Base-by-base conservation (phyloP, 2,329 filamentous ascomycete species). In the Pseudogymnoascus sp. region DNA sequence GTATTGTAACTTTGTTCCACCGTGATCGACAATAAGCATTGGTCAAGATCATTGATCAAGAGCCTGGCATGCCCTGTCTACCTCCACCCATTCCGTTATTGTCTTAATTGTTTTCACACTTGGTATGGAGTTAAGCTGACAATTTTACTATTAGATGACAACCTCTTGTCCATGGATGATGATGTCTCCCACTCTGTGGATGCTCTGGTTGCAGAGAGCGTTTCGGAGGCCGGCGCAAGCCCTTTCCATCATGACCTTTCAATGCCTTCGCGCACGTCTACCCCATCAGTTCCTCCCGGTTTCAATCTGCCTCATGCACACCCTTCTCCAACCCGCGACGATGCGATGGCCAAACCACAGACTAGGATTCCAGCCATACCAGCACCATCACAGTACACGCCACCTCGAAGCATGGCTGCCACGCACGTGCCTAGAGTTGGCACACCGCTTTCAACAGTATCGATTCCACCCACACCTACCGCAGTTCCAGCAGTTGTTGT, bases 131-230 rank as follows among this genome's bases (percentile, higher is more conserved):
- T 33, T 44, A 50, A 63, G 67, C 70, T 72, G 65, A 72, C 63
- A 61, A 56, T 60, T 65, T 31, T 21, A 50, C 69, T 63, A 61
- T 71, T 76, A 89, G 86, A 88, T 75, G 85, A 88, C 70, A 82
- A 84, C 60, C 74, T 84, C n/a, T 72, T 77, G 44, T 77, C 79
- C 64, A 82, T 80, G 10, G 77, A 87, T 53, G 84, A 86, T 65
- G 85, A 87, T 67, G 85, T 81, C 11, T 80, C 79, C 2, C 78
- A 79, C 47, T 86, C 82, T n/a, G 83, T 90, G 42, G 87, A 90
- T 71, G 85, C 85, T 3, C 76, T 90, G 3, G 87, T 90, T 11
- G 83, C 85, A 21, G 87, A 90, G 70, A 66, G 68, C 65, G 61
- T 61, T 64, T 65, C 62, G 6, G 69, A 73, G 53, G 66, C 70